Evolutionary conservation across 2,329 filamentous ascomycete species (phyloP).

Genomic region (Alternaria ventricosa): DNA sequence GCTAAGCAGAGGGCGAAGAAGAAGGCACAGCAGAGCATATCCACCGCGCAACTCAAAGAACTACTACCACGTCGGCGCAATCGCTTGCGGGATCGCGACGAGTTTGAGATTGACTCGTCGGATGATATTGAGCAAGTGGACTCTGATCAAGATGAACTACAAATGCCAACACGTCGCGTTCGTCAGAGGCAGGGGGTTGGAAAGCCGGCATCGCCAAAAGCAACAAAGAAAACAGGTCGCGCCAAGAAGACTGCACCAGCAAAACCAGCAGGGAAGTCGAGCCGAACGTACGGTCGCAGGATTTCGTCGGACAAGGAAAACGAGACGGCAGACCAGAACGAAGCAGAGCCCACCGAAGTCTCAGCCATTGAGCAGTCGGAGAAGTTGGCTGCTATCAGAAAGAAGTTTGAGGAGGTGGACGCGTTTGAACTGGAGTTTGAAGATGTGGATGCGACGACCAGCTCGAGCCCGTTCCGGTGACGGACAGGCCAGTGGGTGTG

Average conservation of each 20-base stretch:
- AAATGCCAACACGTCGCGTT: slow-evolving; percentile 34
- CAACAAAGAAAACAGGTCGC: slow-evolving; percentile 31
- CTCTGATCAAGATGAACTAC: slow-evolving; percentile 53
- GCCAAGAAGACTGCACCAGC: slow-evolving; percentile 28
- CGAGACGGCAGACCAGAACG: slow-evolving; percentile 32
- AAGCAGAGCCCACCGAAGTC: slow-evolving; percentile 33
- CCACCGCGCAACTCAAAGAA: slow-evolving; percentile 54
- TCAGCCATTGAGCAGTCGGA: slow-evolving; percentile 35
- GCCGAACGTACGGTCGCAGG: slow-evolving; percentile 44
- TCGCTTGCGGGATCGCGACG: slow-evolving; percentile 39
- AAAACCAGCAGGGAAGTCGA: slow-evolving; percentile 29
- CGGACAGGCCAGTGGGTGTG: not conserved
- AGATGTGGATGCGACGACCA: slow-evolving; percentile 51
- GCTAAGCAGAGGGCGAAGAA: slow-evolving; percentile 23
- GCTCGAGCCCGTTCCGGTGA: slow-evolving; percentile 51
- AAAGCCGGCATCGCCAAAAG: slow-evolving; percentile 30
- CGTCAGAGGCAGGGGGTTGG: slow-evolving; percentile 20
- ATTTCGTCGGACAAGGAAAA: slow-evolving; percentile 54
- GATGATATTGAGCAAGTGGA: slow-evolving; percentile 41
- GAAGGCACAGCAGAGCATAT: slow-evolving; percentile 43
- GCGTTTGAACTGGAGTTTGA: slow-evolving; percentile 60
- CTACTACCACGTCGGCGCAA: slow-evolving; percentile 53
- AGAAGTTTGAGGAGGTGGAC: slow-evolving; percentile 59
- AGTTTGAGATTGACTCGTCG: slow-evolving; percentile 52
- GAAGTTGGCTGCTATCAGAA: slow-evolving; percentile 52